phyloP scores from a whole-genome alignment of 2,329 filamentous ascomycete species.

The Lojkania enalia region DNA sequence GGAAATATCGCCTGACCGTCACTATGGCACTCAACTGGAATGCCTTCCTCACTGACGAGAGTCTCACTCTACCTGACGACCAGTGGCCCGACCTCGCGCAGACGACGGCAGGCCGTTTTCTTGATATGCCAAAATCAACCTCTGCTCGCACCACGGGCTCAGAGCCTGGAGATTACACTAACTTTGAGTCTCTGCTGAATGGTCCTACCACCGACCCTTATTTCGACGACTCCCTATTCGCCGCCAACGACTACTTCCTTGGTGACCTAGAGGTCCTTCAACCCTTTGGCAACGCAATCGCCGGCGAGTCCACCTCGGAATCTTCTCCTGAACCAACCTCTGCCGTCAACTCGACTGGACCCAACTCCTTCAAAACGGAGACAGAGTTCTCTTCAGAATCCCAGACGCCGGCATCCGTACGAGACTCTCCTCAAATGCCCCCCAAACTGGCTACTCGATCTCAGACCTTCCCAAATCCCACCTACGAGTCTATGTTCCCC shows the following conservation, averaged over 20 bases:
- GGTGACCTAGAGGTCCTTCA: constrained; percentile 45
- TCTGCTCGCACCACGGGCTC: constrained; percentile 37
- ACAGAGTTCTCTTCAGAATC: constrained; percentile 20
- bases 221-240: constrained; percentile 44
- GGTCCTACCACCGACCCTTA: constrained; percentile 36
- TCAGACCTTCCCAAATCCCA: constrained; percentile 39
- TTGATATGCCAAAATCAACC: constrained; percentile 43
- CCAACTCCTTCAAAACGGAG: constrained; percentile 7
- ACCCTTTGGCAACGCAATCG: constrained; percentile 38
- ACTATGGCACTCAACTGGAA: constrained; percentile 47
- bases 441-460: constrained; percentile 31
- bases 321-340: constrained; percentile 43
- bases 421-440: constrained; percentile 33
- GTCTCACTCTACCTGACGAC: constrained; percentile 42
- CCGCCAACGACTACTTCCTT: constrained; percentile 45
- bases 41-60: constrained; percentile 42
- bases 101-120: constrained; percentile 29
- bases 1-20: constrained; percentile 42
- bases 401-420: constrained; percentile 28
- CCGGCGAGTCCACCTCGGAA: constrained; percentile 39
- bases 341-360: constrained; percentile 17
- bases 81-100: constrained; percentile 43
- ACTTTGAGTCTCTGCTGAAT: constrained; percentile 37
- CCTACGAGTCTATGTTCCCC: constrained; percentile 43
- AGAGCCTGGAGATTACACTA: constrained; percentile 33